Evolutionary conservation across 176 grass and related monocot species (phyloP), one percentile per base, ranked within the genome.

Genomic region (Eragrostis nindensis): DNA sequence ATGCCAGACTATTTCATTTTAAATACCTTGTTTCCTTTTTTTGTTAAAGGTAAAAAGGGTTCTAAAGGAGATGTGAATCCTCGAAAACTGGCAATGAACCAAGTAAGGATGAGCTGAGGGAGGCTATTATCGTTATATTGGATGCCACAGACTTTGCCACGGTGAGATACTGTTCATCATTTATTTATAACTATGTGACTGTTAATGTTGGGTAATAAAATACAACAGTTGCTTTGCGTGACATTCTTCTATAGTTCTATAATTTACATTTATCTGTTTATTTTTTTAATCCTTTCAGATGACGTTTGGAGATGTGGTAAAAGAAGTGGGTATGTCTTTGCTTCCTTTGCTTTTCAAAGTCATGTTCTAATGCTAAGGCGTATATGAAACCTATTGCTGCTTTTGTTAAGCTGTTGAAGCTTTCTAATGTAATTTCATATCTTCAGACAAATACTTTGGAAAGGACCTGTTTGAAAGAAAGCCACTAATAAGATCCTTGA

Each of bases 251-350:
- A 16, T n/a, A n/a, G n/a, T n/a, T n/a, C n/a, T n/a, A n/a, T 74
- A 47, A 9, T 44, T 88, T 29, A 40, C 63, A 73, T 43, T 86
- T 55, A 59, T 68, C 29, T 67, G 14, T 90, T 55, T 39, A 6
- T 47, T 64, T 76, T 77, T 78, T 75, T 80, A 1, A 43, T 42
- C 49, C 43, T 52, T 89, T 78, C 79, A 90, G 88, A 78, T 90
- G 88, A 90, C 88, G 32, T 86, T 90, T 82, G 88, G 88, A 67
- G 88, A 90, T 40, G 79, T 90, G 61, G 83, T 90, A 67, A 90
- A 90, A 72, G 32, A 82, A 86, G 88, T 90, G 6, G 88, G 83
- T 86, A 82, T 68, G 83, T 77, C 66, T 78, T 73, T 82, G n/a
- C 22, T 77, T 43, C 4, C 40, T 71, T 36, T 42, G 17, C 27